Conservation (phyloP, 73 alveolate genomes). For the Tetrahymena thermophila region DNA sequence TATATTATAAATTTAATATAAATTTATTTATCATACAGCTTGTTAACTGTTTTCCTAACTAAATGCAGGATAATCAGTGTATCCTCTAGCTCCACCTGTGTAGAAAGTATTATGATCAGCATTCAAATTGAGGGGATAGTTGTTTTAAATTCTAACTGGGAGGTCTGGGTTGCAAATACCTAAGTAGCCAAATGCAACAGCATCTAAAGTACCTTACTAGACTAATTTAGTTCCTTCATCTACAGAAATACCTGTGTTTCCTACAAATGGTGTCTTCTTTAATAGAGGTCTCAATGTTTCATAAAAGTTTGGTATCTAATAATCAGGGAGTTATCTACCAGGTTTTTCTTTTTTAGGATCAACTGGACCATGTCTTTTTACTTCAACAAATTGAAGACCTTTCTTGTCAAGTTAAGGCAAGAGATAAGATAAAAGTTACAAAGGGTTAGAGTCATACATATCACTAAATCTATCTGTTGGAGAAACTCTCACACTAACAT, state of each 20-base stretch:
- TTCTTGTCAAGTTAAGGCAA: neutral
- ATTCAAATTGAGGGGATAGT: neutral
- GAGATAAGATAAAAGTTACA: neutral
- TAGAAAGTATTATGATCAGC: slow-evolving; percentile 11
- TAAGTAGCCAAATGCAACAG: slow-evolving; percentile 17
- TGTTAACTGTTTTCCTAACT: too few relatives aligned
- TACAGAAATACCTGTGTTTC: slow-evolving; percentile 4
- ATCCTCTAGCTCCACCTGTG: slow-evolving; percentile 23
- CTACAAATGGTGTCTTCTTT: slow-evolving; percentile 6
- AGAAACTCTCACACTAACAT: neutral
- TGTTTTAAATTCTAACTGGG: slow-evolving; percentile 11
- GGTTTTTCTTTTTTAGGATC: neutral
- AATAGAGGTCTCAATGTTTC: slow-evolving; percentile 23
- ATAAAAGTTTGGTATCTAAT: slow-evolving; percentile 1
- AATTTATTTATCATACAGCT: too few relatives aligned
- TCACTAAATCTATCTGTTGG: neutral
- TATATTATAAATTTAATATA: too few relatives aligned
- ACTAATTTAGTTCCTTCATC: slow-evolving; percentile 14
- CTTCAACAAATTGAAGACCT: neutral
- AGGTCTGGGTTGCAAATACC: slow-evolving; percentile 17
- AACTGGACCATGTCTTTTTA: neutral
- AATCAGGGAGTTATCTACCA: slow-evolving; percentile 14
- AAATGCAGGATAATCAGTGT: slow-evolving; percentile 16
- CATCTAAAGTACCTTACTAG: neutral
- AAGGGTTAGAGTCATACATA: neutral